Percentiles rank a stretch among this genome's conserved stretches.
Evolutionary conservation across 352 stramenopile species (phyloP).

Genomic region (Albugo candida): DNA sequence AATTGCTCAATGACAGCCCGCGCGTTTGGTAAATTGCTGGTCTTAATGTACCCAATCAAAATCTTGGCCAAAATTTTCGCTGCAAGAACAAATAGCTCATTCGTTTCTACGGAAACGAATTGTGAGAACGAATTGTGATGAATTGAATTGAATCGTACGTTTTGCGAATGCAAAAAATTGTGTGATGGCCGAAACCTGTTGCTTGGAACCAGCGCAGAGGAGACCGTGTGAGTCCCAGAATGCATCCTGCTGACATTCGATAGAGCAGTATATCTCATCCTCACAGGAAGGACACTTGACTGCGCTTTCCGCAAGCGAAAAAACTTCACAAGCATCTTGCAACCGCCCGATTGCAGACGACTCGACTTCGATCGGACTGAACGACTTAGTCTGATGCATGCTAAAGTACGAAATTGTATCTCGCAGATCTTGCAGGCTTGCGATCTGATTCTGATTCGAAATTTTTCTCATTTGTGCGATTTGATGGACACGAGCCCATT

Average conservation of each 20-base stretch:
- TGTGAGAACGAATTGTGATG: too few species aligned
- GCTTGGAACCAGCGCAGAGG: constrained; percentile 31
- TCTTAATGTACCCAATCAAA: constrained; percentile 30
- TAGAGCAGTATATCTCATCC: constrained; percentile 72
- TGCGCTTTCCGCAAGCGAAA: constrained; percentile 27
- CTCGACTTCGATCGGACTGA: not conserved
- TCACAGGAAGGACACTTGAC: constrained; percentile 17
- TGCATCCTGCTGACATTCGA: constrained; percentile 39
- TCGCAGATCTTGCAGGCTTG: too few species aligned
- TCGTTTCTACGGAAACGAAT: constrained; percentile 28
- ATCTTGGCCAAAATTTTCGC: constrained; percentile 74
- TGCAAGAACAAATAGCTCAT: constrained; percentile 87
- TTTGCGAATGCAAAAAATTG: constrained; percentile 9
- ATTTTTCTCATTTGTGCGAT: not conserved
- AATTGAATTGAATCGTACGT: not conserved
- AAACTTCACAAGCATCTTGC: constrained; percentile 11
- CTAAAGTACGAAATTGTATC: not conserved
- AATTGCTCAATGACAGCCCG: constrained; percentile 67
- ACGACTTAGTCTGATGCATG: not conserved
- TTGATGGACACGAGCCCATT: constrained; percentile 26
- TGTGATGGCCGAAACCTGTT: constrained; percentile 51
- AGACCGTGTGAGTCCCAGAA: constrained; percentile 62
- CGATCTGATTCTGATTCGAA: not conserved
- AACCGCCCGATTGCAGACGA: too few species aligned
- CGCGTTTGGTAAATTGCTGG: constrained; percentile 28